Conservation (phyloP, 331 rosid species). For the Quercus tomentella region DNA sequence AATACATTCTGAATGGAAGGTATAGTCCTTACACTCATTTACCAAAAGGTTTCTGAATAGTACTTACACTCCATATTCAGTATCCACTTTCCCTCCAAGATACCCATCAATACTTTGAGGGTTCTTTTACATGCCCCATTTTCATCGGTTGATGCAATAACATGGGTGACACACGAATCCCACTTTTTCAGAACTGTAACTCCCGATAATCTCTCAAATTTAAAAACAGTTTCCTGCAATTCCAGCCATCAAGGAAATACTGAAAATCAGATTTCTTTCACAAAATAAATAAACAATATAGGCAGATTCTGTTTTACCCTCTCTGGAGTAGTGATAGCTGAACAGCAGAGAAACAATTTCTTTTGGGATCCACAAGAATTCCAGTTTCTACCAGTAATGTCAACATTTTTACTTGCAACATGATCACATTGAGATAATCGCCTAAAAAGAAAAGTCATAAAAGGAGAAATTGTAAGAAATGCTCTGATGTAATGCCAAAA, state of each 20-base stretch:
- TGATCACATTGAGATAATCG: conserved; percentile 12
- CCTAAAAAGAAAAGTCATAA: conserved; percentile 24
- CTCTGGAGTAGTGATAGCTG: conserved; percentile 75
- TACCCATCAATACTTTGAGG: conserved; percentile 83
- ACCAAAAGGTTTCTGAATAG: not conserved
- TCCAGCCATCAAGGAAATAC: conserved; percentile 7
- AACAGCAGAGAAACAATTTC: conserved; percentile 81
- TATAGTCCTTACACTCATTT: not conserved
- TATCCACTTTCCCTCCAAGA: conserved; percentile 94
- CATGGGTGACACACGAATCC: conserved; percentile 83
- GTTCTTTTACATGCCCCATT: conserved; percentile 88
- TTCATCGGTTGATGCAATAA: conserved; percentile 80
- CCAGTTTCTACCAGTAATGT: conserved; percentile 12
- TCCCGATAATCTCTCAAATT: conserved; percentile 61
- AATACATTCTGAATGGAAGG: not conserved
- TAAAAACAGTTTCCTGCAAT: conserved; percentile 65
- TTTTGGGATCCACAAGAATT: conserved; percentile 41
- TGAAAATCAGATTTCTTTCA: not conserved
- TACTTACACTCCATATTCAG: conserved; percentile 64
- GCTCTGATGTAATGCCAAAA: not conserved
- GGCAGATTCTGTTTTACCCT: conserved; percentile 48
- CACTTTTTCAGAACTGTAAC: conserved; percentile 63
- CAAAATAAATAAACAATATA: not conserved
- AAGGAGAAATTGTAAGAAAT: conserved; percentile 1
- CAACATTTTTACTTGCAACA: conserved; percentile 27